Base-by-base conservation (phyloP, 345 rosid genomes). In the Sisymbrium altissimum region DNA sequence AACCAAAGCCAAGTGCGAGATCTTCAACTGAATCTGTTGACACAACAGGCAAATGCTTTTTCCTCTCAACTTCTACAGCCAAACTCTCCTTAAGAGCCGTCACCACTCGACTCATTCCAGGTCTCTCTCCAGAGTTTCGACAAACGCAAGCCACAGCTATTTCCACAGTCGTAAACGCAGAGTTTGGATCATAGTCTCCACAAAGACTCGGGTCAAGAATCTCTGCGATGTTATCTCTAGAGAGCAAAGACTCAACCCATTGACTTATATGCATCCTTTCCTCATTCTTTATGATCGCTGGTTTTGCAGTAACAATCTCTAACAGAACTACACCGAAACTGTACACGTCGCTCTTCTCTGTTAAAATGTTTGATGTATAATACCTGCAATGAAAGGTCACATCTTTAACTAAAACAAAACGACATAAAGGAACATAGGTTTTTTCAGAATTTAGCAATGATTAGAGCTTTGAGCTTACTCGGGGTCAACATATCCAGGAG, bases 401-500 rank as follows among this genome's bases (percentile, higher is more conserved):
- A 67, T 57, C 8, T 35, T 70, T 60, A 23, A 2, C 0, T 29
- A 19, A 5, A 11, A 8, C 9, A 35, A 17, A 1, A 12, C 4
- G 3, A 13, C 4, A 17, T 19, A 6, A 43, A 5, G n/a, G 3
- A 5, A 2, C 8, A 40, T 2, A 14, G 5, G 25, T 23, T 23
- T 1, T 21, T 23, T 10, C 10, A 1, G 6, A 9, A 3, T 18
- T 14, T 19, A 66, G 41, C 15, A 2, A 52, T 29, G 43, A 15
- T 38, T 36, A 7, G 53, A 57, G 74, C 41, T 44, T 46, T 6
- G 17, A 49, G n/a, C 70, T 83, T 82, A 88, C 94, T 86, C 88
- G 6, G 91, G 91, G 64, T 85, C 89, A 0, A 84, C 75, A 48
- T 88, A 83, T 9, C 91, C 94, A 8, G 82, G 73, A 0, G 94